Evolutionary conservation across 257 asterid species (phyloP), one percentile per base, ranked within the genome.

Genomic region (Lavandula angustifolia): DNA sequence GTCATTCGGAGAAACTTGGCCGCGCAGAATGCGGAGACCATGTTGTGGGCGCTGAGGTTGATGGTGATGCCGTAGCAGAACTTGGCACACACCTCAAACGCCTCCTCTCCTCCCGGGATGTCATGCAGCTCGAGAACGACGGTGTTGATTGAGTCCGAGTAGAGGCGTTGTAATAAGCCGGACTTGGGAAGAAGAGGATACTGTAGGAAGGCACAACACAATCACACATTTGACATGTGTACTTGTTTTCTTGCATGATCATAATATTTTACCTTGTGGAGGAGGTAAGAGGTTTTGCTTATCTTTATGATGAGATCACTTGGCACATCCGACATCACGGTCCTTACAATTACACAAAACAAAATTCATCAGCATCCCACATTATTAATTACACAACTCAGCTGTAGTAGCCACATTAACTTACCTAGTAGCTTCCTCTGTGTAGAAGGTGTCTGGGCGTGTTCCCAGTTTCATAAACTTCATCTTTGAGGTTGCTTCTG

Each of bases 381-480:
- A 35, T 44, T 41, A 42, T 66, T 40, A 40, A 11, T n/a, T n/a
- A n/a, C n/a, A n/a, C n/a, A n/a, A n/a, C n/a, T n/a, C n/a, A n/a
- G n/a, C n/a, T n/a, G n/a, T n/a, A n/a, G n/a, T 38, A 50, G 17
- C 8, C 6, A 42, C 11, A 8, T 2, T 9, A 9, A 42, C 1
- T 3, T 79, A 89, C 96, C 96, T 85, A 22, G 78, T 75, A 44
- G 94, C 85, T 65, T 85, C 89, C 80, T 81, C 85, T 1, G 95
- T 80, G 78, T 69, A 83, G 81, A 87, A 89, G 46, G 91, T 84
- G 82, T 89, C 97, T 13, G 94, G 92, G 56, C 83, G 78, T 12
- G 81, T 72, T 49, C 97, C 95, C 7, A 89, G 84, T 73, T 87
- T 85, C 97, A 89, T 85, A 47, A 78, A 89, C 90, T 89, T 89